Conservation (phyloP, 1,284 basidiomycete species). For the Irpex rosettiformis region DNA sequence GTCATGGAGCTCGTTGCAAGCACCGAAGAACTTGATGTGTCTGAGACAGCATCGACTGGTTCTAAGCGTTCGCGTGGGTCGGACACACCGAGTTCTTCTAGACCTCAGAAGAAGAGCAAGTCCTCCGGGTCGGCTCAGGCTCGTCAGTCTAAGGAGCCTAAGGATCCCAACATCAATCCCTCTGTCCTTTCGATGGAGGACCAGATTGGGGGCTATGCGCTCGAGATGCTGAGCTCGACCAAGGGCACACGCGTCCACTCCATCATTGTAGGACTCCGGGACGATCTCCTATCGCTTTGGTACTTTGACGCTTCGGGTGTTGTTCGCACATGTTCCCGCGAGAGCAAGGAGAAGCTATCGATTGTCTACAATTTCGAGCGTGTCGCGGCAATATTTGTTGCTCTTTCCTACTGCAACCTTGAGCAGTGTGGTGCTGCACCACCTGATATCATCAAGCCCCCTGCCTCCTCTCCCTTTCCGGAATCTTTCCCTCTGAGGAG, state of each 20-base stretch:
- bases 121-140: neutral
- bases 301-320: slow-evolving; percentile 3
- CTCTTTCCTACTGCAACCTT: neutral
- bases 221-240: neutral
- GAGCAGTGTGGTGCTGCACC: neutral
- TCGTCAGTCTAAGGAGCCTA: neutral
- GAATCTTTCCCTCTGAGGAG: neutral
- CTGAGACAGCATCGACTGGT: neutral
- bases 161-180: neutral
- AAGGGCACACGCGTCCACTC: neutral
- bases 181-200: neutral
- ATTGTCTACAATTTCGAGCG: neutral
- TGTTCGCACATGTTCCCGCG: neutral
- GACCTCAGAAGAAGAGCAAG: neutral
- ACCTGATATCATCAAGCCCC: neutral
- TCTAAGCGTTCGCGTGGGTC: neutral
- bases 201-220: slow-evolving; percentile 1
- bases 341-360: neutral
- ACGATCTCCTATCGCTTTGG: neutral
- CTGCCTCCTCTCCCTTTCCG: neutral
- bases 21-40: neutral
- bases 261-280: neutral
- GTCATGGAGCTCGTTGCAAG: neutral
- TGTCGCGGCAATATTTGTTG: neutral
- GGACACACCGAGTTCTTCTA: neutral